Percentiles rank a stretch among this genome's conserved stretches.
Evolutionary conservation across 2,329 filamentous ascomycete genomes (phyloP).

Genomic region (Mycocentrospora acerina): DNA sequence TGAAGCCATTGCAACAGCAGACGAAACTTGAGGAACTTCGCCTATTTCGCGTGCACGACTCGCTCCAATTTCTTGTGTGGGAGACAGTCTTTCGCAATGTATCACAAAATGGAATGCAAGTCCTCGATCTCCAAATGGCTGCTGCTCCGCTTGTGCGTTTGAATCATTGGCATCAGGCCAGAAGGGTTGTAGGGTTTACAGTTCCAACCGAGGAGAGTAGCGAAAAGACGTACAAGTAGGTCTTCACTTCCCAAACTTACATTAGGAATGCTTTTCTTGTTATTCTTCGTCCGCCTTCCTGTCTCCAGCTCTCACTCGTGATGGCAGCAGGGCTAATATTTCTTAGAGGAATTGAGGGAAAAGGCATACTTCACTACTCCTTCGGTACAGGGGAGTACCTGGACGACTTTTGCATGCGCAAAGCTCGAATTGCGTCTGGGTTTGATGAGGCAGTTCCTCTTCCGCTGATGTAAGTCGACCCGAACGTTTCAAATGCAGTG

Average conservation of each 20-base stretch:
- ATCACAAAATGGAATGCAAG: slow-evolving; percentile 16
- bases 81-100: slow-evolving; percentile 32
- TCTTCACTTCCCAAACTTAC: neutral
- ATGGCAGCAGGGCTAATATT: neutral
- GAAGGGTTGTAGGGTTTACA: slow-evolving; percentile 21
- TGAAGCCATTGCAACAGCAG: slow-evolving; percentile 26
- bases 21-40: slow-evolving; percentile 30
- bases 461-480: slow-evolving; percentile 16
- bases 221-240: slow-evolving; percentile 28
- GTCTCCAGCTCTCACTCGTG: too few relatives aligned
- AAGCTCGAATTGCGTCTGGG: slow-evolving; percentile 30
- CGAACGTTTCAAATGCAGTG: neutral
- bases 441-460: slow-evolving; percentile 23
- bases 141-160: slow-evolving; percentile 25
- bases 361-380: slow-evolving; percentile 27
- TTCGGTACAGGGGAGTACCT: slow-evolving; percentile 39
- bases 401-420: slow-evolving; percentile 33
- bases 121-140: slow-evolving; percentile 33
- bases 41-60: slow-evolving; percentile 29
- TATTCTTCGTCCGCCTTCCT: too few relatives aligned
- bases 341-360: slow-evolving; percentile 29
- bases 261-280: slow-evolving; percentile 1
- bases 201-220: slow-evolving; percentile 15
- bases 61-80: slow-evolving; percentile 32
- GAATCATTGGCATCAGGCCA: slow-evolving; percentile 24